Evolutionary conservation across 2,329 filamentous ascomycete genomes (phyloP), one percentile per base, ranked within the genome.

Genomic region (Canariomyces notabilis): DNA sequence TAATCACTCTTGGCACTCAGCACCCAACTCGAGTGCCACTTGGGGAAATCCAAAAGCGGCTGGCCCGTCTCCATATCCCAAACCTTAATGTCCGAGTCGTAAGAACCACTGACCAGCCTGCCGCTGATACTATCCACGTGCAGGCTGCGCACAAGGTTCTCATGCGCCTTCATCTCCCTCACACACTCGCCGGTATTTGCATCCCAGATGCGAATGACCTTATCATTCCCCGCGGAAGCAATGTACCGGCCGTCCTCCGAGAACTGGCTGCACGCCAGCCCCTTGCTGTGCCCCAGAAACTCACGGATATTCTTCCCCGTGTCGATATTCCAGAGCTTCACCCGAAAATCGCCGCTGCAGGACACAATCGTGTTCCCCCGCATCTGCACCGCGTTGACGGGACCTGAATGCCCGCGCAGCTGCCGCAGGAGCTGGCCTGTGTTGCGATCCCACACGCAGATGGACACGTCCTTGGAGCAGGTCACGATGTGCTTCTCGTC

Each of bases 21-120:
- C 61, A 98, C 94, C 93, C 93, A 98, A 67, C 89, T 95, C 9
- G 85, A 85, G 48, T 95, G 95, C 89, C 90, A 97, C 56, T 87
- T 83, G n/a, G 89, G 87, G 59, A 96, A 91, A 57, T 89, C 83
- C 52, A 94, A 79, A 50, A 91, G 77, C 56, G 89, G 76, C 37
- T 82, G 72, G 26, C 90, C 91, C 2, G 83, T 85, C 54, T 83
- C 81, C 68, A 93, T 85, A 64, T 96, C 87, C 67, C 89, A 96
- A 1, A 97, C 89, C 63, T 94, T 95, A 63, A 98, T 90, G 59
- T 91, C 90, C 58, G 88, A 87, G 64, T 98, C 93, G 65, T 98
- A 98, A 62, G 86, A 93, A 15, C 89, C 93, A 56, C 87, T 95
- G 49, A 98, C 79, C 22, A 98, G 82, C 39, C 93, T 82, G 15